Evolutionary conservation across 768 basidiomycete species (phyloP), one percentile per base, ranked within the genome.

Genomic region (Phlebiopsis flavidoalba): DNA sequence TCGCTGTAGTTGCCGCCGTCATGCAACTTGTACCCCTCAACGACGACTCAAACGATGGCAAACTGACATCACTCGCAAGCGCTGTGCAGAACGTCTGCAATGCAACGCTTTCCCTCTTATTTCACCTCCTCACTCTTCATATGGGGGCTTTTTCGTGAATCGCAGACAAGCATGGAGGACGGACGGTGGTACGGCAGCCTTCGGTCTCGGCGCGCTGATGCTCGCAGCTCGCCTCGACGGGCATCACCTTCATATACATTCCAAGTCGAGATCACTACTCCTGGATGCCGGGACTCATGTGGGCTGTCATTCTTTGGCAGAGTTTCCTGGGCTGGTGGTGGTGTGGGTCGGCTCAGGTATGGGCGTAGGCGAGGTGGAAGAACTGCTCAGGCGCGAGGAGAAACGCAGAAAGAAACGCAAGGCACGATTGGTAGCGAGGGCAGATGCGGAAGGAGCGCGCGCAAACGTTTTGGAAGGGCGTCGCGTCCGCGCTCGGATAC

Each of bases 291-390:
- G 84, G 87, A 22, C 79, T 98, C 56, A 85, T 93, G 73, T 95
- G 93, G 86, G 87, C 90, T 8, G 86, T 97, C 54, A 85, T 98
- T 11, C 82, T 98, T 19, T 99, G 97, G 97, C 97, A 99, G 79
- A 93, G 86, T 73, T 96, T 95, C 74, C 74, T 97, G 21, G 94
- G 92, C 0, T 98, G 93, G 93, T 98, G 95, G 95, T 98, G 95
- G 95, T 98, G 94, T 98, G 94, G 94, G 93, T 94, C 14, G 95
- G 95, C n/a, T 85, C 89, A 1, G 90, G 93, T 5, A 92, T 89
- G 79, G 91, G 88, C 8, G 80, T 87, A 3, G 79, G 82, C 31
- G 88, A 89, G 64, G 79, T 91, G 53, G 86, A 90, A 66, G 82
- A 91, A 59, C 79, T 84, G 58, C 71, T 88, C 50, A 54, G 67